Evolutionary conservation across 2,329 filamentous ascomycete species (phyloP).

Genomic region (Claviceps monticola): DNA sequence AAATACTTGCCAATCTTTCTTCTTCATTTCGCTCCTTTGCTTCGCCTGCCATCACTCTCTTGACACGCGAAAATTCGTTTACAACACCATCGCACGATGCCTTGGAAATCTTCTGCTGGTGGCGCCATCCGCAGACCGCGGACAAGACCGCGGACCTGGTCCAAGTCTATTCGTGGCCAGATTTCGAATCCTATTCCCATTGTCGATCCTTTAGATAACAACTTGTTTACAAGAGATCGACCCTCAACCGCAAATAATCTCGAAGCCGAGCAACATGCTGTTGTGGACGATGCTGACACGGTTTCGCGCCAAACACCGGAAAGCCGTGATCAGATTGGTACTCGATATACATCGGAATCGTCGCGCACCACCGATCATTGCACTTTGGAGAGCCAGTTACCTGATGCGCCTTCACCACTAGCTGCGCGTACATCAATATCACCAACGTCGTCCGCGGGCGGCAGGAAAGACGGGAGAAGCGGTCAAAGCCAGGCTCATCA

Average conservation of each 20-base stretch:
- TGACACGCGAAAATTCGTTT: not conserved
- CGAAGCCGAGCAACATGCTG: slow-evolving; percentile 3
- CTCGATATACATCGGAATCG: not conserved
- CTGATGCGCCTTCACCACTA: not conserved
- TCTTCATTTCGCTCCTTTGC: not conserved
- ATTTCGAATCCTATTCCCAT: slow-evolving; percentile 51
- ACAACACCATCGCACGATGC: slow-evolving; percentile 8
- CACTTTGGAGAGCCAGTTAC: not conserved
- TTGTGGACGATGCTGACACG: not conserved
- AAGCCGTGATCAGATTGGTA: not conserved
- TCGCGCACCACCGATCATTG: not conserved
- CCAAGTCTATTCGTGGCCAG: slow-evolving; percentile 40
- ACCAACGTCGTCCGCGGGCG: slow-evolving; percentile 4
- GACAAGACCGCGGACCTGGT: slow-evolving; percentile 14
- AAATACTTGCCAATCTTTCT: not conserved
- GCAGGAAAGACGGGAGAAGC: slow-evolving; percentile 7
- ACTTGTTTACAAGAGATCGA: slow-evolving; percentile 37
- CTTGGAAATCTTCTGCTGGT: slow-evolving; percentile 31
- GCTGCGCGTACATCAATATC: not conserved
- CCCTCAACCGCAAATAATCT: slow-evolving; percentile 19
- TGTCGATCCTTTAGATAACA: slow-evolving; percentile 31
- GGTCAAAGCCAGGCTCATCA: slow-evolving; percentile 20
- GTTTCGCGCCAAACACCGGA: not conserved
- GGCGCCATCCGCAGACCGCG: slow-evolving; percentile 12
- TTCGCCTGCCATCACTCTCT: not conserved